Base-by-base conservation (phyloP, 2,329 filamentous ascomycete genomes). In the Plenodomus biglobosus region DNA sequence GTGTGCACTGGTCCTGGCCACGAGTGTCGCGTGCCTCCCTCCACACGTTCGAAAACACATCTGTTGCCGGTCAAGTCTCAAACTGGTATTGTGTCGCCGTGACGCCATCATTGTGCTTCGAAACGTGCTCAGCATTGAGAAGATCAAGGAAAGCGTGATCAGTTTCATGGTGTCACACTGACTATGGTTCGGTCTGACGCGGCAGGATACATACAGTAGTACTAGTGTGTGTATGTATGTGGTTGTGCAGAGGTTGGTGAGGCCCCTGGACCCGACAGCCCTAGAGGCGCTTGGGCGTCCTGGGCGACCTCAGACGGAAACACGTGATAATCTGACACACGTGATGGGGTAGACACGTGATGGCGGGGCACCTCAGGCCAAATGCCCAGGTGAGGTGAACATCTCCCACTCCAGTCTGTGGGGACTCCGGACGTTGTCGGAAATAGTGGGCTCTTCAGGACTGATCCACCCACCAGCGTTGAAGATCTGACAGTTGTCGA, bases 401-500 rank as follows among this genome's bases (percentile, higher is more conserved):
- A n/a, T n/a, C n/a, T n/a, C n/a, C n/a, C n/a, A n/a, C n/a, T 32
- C 8, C 8, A 32, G 8, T 15, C 13, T 11, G 27, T 15, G 27
- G 27, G 27, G 27, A 32, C 13, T 32, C 35, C 35, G 35, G 35
- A 37, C 35, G 16, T 18, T 17, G 35, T 37, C 16, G 35, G 16
- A 37, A 32, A 32, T 6, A 32, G 27, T 32, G 6, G 35, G 8
- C 35, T 18, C 18, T 37, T 8, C 35, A 18, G 16, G 4, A 37
- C 35, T 18, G 16, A 13, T 6, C 15, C 17, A 18, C 35, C 18
- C 35, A 4, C 38, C 38, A 22, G 22, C 39, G 7, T 44, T n/a
- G 34, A 8, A n/a, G n/a, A 36, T 18, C 6, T 42, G 41, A 44
- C 46, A 49, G 38, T 34, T 52, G 47, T 51, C 52, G 48, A n/a